Evolutionary conservation across 257 asterid genomes (phyloP).

Genomic region (Jacaranda copaia): DNA sequence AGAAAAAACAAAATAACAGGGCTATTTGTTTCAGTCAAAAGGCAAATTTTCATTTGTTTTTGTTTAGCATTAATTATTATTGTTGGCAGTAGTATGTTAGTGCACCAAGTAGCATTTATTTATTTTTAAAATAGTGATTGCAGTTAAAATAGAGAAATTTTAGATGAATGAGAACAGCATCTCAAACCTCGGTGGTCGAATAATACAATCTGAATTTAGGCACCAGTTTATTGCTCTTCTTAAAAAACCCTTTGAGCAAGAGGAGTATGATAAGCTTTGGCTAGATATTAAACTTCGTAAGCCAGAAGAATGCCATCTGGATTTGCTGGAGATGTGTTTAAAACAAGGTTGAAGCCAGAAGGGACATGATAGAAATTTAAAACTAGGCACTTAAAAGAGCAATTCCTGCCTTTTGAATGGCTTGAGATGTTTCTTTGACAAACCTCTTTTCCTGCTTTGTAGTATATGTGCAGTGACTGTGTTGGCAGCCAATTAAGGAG

Average conservation of each 20-base stretch:
- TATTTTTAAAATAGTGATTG: too few species aligned
- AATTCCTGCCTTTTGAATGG: too few species aligned
- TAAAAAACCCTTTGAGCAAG: constrained; percentile 43
- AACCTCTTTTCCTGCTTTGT: constrained; percentile 35
- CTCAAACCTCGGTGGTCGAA: not conserved
- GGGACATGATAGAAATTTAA: not conserved
- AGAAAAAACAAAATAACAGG: too few species aligned
- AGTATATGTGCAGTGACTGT: constrained; percentile 87
- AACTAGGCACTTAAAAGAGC: not conserved
- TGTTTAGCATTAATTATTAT: too few species aligned
- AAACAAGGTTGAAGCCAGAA: too few species aligned
- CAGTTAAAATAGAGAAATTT: too few species aligned
- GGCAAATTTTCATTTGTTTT: too few species aligned
- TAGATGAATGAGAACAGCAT: constrained; percentile 39
- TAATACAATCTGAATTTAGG: constrained; percentile 41
- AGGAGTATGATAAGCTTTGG: constrained; percentile 51
- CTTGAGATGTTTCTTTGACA: too few species aligned
- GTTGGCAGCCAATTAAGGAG: constrained; percentile 86
- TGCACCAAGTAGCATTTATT: too few species aligned
- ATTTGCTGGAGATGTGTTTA: constrained; percentile 31
- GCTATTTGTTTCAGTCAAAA: too few species aligned
- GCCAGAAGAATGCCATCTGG: constrained; percentile 39
- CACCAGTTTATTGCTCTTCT: constrained; percentile 39
- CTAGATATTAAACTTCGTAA: constrained; percentile 21
- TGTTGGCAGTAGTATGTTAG: too few species aligned